These are phyloP conservation scores for Spiraea crenata DNA, from an alignment of 331 rosid species.

Conservation along the genomic window DNA sequence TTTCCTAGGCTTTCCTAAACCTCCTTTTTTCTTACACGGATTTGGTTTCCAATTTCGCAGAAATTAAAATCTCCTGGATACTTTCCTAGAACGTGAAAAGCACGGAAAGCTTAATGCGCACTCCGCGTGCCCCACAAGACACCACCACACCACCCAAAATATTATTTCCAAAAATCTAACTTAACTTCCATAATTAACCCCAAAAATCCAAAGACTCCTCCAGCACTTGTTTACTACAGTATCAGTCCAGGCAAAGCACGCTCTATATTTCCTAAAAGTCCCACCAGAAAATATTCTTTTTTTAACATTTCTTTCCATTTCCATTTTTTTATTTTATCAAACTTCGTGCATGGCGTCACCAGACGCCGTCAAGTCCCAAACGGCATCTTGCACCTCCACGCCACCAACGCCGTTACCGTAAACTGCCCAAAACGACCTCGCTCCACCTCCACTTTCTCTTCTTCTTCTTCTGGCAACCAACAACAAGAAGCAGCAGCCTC, in stretches of 20 bases:
- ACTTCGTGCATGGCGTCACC: slow-evolving; percentile 11
- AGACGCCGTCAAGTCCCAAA: slow-evolving; percentile 32
- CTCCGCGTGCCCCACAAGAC: slow-evolving; percentile 45
- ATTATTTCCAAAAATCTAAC: not conserved
- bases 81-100: slow-evolving; percentile 32
- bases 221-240: not conserved
- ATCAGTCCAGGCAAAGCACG: not conserved
- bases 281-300: slow-evolving; percentile 4
- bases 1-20: not conserved
- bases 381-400: slow-evolving; percentile 9
- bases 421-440: slow-evolving; percentile 38
- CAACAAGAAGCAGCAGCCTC: slow-evolving; percentile 1
- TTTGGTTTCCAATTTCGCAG: not conserved
- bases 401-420: slow-evolving; percentile 41
- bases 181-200: not conserved
- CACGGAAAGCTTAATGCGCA: slow-evolving; percentile 46
- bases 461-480: slow-evolving; percentile 24
- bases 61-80: not conserved
- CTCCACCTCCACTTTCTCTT: not conserved
- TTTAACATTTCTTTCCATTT: too few species aligned
- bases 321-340: not conserved
- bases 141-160: not conserved
- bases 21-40: not conserved
- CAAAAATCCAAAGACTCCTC: not conserved
- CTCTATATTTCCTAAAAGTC: not conserved